Percentiles rank a stretch among this genome's conserved stretches.
Evolutionary conservation across 164 flowering plant genomes (phyloP).

Genomic region (Buxus sempervirens): DNA sequence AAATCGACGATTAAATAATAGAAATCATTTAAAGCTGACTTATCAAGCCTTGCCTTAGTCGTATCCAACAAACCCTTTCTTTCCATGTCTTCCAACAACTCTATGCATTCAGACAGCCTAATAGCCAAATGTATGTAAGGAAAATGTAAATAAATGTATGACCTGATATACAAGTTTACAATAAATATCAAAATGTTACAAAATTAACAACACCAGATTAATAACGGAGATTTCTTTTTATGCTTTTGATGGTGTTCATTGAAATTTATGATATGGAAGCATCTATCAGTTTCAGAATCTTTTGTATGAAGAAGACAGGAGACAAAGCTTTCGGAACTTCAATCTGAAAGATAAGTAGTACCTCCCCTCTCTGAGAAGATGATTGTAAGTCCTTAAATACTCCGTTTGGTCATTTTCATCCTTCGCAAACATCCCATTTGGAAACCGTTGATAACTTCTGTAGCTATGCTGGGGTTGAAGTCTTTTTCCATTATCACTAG

Average conservation of each 20-base stretch:
- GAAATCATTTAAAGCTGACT: not conserved
- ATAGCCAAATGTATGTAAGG: slow-evolving; percentile 7
- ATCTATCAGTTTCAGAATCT: not conserved
- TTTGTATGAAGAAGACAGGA: not conserved
- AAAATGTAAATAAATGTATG: slow-evolving; percentile 3
- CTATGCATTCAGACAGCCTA: slow-evolving; percentile 71
- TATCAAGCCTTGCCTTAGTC: slow-evolving; percentile 53
- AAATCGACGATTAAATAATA: not conserved
- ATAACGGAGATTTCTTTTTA: not conserved
- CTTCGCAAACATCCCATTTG: slow-evolving; percentile 28
- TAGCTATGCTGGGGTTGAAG: slow-evolving; percentile 13
- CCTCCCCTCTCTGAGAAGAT: slow-evolving; percentile 67
- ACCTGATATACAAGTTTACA: not conserved
- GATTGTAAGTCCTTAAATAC: slow-evolving; percentile 43
- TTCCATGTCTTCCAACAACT: slow-evolving; percentile 76
- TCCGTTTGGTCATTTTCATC: slow-evolving; percentile 26
- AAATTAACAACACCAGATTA: not conserved
- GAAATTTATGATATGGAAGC: not conserved
- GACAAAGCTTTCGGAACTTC: not conserved
- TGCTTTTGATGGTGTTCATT: not conserved
- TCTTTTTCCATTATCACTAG: slow-evolving; percentile 27
- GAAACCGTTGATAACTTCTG: slow-evolving; percentile 8
- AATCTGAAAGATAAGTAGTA: slow-evolving; percentile 19
- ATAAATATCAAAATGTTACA: not conserved
- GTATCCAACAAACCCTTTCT: slow-evolving; percentile 61